phyloP scores from a whole-genome alignment of 768 basidiomycete species.

The Mycena galopus region DNA sequence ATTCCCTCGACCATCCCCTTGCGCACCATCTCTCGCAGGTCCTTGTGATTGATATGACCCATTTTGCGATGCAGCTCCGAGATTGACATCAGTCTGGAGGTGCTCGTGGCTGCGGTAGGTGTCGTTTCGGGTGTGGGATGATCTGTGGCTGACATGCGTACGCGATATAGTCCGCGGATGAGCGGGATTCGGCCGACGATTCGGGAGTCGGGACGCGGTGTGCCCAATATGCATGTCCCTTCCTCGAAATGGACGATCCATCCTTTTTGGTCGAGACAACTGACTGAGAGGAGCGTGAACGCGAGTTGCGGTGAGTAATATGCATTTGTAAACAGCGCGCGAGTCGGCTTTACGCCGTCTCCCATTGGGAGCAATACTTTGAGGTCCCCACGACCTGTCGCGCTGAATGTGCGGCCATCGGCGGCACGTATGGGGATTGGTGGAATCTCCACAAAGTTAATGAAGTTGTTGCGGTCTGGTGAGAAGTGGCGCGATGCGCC shows the following conservation, averaged over 20 bases:
- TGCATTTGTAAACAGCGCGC: neutral
- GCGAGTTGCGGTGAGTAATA: conserved; percentile 25
- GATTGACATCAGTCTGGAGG: too few species aligned
- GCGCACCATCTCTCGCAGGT: too few species aligned
- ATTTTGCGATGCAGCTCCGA: too few species aligned
- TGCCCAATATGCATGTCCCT: conserved; percentile 4
- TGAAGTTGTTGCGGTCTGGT: conserved; percentile 17
- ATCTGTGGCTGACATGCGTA: conserved; percentile 10
- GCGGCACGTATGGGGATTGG: conserved; percentile 14
- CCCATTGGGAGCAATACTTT: conserved; percentile 14
- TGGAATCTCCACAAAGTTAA: conserved; percentile 5
- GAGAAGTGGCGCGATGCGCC: conserved; percentile 28
- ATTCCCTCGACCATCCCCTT: conserved; percentile 49
- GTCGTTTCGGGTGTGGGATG: neutral
- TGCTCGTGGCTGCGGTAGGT: conserved; percentile 25
- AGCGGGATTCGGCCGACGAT: conserved; percentile 41
- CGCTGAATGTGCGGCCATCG: conserved; percentile 22
- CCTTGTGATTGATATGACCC: conserved; percentile 49
- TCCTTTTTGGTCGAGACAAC: conserved; percentile 4
- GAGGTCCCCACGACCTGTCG: conserved; percentile 12
- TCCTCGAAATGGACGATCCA: conserved; percentile 25
- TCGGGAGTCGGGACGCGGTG: conserved; percentile 7
- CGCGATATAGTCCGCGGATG: conserved; percentile 43
- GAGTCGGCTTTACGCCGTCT: conserved; percentile 10
- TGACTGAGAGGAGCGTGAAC: conserved; percentile 2